phyloP scores from a whole-genome alignment of 306 rosid species.

The Prunus davidiana region DNA sequence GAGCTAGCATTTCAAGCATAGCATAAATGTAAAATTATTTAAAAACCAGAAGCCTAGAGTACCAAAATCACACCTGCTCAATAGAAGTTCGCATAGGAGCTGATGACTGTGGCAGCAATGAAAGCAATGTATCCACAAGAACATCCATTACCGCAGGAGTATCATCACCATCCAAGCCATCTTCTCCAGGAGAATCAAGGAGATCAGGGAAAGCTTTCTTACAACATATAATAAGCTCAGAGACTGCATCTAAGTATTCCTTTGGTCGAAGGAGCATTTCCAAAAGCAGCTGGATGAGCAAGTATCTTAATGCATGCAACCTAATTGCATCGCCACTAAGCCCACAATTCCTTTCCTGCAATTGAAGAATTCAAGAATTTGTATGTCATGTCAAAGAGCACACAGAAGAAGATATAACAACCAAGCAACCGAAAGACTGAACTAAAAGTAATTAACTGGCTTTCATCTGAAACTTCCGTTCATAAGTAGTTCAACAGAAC shows the following conservation, averaged over 20 bases:
- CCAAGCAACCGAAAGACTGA: conserved; percentile 9
- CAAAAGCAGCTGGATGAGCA: conserved; percentile 86
- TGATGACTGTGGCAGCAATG: conserved; percentile 86
- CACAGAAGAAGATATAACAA: not conserved
- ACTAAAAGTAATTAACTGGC: not conserved
- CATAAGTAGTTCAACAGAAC: not conserved
- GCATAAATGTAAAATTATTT: not conserved
- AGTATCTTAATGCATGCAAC: conserved; percentile 71
- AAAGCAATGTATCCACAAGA: conserved; percentile 93
- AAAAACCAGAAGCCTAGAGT: conserved; percentile 18
- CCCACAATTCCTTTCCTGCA: conserved; percentile 72
- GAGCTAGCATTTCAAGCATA: not conserved
- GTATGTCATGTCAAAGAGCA: conserved; percentile 2
- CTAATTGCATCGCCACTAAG: conserved; percentile 45
- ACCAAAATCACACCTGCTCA: conserved; percentile 65
- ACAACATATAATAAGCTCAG: conserved; percentile 79
- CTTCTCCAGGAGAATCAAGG: conserved; percentile 61
- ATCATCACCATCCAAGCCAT: conserved; percentile 50
- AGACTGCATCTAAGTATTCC: conserved; percentile 81
- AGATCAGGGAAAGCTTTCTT: conserved; percentile 73
- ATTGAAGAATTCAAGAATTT: conserved; percentile 15
- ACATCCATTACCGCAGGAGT: conserved; percentile 81
- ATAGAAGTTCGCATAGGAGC: conserved; percentile 82
- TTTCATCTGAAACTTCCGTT: not conserved
- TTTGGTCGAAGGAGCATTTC: conserved; percentile 82